Evolutionary conservation across 169 alveolate genomes (phyloP).

Genomic region (Babesia sp.): DNA sequence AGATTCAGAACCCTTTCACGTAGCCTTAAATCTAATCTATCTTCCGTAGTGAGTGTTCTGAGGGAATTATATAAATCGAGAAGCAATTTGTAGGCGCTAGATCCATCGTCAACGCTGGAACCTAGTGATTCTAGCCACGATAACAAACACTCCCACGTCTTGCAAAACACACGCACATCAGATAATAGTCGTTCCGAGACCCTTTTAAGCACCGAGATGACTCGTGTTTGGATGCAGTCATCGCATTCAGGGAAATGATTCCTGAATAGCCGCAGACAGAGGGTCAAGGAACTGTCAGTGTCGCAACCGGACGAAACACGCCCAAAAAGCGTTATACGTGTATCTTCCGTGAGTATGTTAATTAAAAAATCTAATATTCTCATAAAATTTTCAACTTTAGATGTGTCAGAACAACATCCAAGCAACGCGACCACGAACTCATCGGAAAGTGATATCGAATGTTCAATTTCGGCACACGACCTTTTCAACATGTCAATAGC

Average conservation of each 20-base stretch:
- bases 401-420: background rate
- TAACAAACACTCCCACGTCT: background rate
- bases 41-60: background rate
- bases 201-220: background rate
- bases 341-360: background rate
- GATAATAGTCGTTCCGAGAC: background rate
- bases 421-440: slow-evolving; percentile 35
- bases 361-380: background rate
- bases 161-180: slow-evolving; percentile 11
- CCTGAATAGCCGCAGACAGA: slow-evolving; percentile 26
- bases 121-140: slow-evolving; percentile 12
- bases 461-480: background rate
- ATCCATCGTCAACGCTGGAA: background rate
- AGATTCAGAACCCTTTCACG: background rate
- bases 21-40: background rate
- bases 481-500: background rate
- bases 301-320: slow-evolving; percentile 7
- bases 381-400: background rate
- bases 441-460: slow-evolving; percentile 27
- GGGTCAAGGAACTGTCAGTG: slow-evolving; percentile 6
- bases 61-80: background rate
- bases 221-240: background rate
- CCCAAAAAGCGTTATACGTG: background rate
- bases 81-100: background rate
- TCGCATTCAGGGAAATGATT: background rate